phyloP scores from a whole-genome alignment of 495 filamentous ascomycete species.

The Daldinia loculata region DNA sequence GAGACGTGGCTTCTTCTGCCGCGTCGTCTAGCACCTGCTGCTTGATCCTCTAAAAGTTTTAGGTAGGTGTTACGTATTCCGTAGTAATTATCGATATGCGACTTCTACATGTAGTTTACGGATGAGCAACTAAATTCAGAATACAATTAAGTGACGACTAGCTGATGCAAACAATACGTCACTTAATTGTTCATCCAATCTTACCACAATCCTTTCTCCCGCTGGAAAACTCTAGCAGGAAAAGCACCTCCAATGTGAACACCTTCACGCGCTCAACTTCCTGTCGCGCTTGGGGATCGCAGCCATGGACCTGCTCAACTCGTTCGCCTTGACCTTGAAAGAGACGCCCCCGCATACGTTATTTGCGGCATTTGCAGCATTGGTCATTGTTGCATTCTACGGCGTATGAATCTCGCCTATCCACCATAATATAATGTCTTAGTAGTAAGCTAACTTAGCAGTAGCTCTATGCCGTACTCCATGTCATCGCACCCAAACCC shows the following conservation, averaged over 20 bases:
- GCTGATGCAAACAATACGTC: conserved; percentile 8
- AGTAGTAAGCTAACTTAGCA: conserved; percentile 5
- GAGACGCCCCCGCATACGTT: conserved; percentile 47
- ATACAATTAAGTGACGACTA: conserved; percentile 4
- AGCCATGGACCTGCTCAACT: conserved; percentile 38
- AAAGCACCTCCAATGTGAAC: conserved; percentile 31
- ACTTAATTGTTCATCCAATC: not conserved
- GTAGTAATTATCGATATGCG: not conserved
- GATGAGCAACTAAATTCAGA: conserved; percentile 1
- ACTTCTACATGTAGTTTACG: not conserved
- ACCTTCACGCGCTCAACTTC: not conserved
- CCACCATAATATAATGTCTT: not conserved
- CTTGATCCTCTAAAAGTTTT: not conserved
- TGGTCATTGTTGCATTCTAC: conserved; percentile 42
- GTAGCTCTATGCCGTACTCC: conserved; percentile 75
- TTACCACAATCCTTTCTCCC: not conserved
- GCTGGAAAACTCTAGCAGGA: not conserved
- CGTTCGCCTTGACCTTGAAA: conserved; percentile 36
- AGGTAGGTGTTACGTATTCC: not conserved
- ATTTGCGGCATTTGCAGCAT: conserved; percentile 40
- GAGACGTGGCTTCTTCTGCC: conserved; percentile 39
- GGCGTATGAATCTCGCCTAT: conserved; percentile 34
- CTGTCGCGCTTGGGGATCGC: conserved; percentile 13
- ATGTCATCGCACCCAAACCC: conserved; percentile 80
- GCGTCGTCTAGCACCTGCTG: conserved; percentile 7